Evolutionary conservation across 78 protist species (phyloP).

Genomic region (Guillardia theta): DNA sequence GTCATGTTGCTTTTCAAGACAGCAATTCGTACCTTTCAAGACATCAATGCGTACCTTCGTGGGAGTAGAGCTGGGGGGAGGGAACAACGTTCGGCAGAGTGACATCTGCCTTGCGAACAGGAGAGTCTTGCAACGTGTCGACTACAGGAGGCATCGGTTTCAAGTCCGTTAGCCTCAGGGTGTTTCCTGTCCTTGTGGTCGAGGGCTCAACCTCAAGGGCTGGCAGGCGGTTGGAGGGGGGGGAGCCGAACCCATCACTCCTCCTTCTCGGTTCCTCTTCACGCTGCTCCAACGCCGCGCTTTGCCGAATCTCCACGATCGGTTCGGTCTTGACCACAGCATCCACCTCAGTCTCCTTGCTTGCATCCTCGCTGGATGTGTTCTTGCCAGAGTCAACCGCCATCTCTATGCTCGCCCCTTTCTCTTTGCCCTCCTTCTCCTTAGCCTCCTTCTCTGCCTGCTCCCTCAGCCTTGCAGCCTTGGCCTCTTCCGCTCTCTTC

Average conservation of each 20-base stretch:
- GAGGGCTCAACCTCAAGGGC: background rate
- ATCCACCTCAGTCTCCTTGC: background rate
- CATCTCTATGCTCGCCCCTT: background rate
- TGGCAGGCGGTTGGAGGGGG: background rate
- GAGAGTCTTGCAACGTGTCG: no score
- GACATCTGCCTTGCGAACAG: background rate
- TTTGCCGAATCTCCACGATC: background rate
- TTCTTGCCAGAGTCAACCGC: background rate
- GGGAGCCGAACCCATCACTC: background rate
- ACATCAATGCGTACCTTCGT: background rate
- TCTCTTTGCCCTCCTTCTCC: background rate
- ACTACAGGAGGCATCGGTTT: background rate
- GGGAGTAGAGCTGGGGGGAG: background rate
- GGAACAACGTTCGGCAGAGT: constrained; percentile 3
- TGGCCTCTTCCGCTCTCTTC: background rate
- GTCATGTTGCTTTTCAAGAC: no score
- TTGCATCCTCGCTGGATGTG: background rate
- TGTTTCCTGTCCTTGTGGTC: background rate
- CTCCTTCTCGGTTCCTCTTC: background rate
- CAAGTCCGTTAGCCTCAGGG: background rate
- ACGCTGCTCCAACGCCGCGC: background rate
- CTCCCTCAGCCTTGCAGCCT: background rate
- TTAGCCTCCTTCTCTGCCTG: constrained; percentile 6
- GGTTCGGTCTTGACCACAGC: background rate
- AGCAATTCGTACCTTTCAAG: no score